phyloP scores from a whole-genome alignment of 129 eudicot species.

The Oenanthe sinensis region DNA sequence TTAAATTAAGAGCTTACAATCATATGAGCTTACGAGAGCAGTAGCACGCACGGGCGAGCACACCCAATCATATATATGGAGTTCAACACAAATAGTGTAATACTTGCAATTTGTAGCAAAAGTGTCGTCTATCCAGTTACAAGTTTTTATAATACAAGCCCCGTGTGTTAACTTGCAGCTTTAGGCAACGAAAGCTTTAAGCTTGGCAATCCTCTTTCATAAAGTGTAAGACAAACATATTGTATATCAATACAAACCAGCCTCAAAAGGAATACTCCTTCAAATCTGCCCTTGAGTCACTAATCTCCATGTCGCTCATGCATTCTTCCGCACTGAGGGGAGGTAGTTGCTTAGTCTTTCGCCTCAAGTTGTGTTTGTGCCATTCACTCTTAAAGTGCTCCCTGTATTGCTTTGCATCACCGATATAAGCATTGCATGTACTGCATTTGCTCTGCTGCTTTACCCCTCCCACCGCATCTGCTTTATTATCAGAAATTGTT shows the following conservation, averaged over 20 bases:
- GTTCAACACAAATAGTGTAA: not conserved
- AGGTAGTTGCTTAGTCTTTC: constrained; percentile 78
- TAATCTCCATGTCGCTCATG: constrained; percentile 49
- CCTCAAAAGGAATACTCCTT: constrained; percentile 73
- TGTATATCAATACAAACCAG: not conserved
- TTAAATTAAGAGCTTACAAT: not conserved
- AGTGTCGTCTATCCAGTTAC: not conserved
- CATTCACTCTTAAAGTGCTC: constrained; percentile 96
- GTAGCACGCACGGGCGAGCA: not conserved
- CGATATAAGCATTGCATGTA: constrained; percentile 77
- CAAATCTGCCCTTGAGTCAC: constrained; percentile 52
- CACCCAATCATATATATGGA: not conserved
- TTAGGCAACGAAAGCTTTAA: not conserved
- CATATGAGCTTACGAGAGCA: too few species aligned
- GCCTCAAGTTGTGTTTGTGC: constrained; percentile 85
- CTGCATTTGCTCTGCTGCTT: constrained; percentile 75
- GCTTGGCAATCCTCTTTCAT: not conserved
- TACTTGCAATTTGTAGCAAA: not conserved
- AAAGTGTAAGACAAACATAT: not conserved
- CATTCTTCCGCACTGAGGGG: constrained; percentile 86
- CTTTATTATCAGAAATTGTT: constrained; percentile 22
- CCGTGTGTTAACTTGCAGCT: not conserved
- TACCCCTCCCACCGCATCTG: constrained; percentile 29
- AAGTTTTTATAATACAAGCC: not conserved
- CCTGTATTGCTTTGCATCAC: constrained; percentile 76